A percentile compares a stretch with the other conserved stretches of the same genome.
Evolutionary conservation across 345 rosid species (phyloP).

Genomic region (Diplotaxis tenuifolia): DNA sequence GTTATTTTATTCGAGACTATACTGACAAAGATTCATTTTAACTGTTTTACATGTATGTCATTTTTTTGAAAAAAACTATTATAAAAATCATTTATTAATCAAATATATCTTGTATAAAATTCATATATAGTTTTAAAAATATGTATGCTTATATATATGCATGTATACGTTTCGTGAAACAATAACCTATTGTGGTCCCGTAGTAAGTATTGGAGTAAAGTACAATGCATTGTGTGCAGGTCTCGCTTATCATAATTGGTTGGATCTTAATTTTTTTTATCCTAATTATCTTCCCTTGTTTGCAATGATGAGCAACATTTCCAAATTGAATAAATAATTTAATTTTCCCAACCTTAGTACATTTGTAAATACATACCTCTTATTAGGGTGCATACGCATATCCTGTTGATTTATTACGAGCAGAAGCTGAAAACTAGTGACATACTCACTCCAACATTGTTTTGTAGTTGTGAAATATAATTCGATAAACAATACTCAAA

Average conservation of each 20-base stretch:
- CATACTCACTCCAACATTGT: neutral
- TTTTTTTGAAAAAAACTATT: neutral
- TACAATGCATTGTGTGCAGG: slow-evolving; percentile 34
- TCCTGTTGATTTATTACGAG: neutral
- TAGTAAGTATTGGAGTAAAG: slow-evolving; percentile 7
- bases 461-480: neutral
- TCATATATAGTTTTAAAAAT: too few relatives aligned
- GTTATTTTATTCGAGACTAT: neutral
- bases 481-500: neutral
- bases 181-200: slow-evolving; percentile 15
- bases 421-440: neutral
- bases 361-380: neutral
- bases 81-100: neutral
- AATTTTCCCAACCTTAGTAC: neutral
- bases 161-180: neutral
- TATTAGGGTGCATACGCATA: neutral
- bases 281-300: slow-evolving; percentile 16
- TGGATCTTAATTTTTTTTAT: slow-evolving; percentile 17
- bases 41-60: neutral
- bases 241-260: slow-evolving; percentile 31
- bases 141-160: neutral
- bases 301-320: slow-evolving; percentile 31
- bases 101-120: neutral
- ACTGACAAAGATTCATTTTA: neutral
- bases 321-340: slow-evolving; percentile 5